Conservation (phyloP, 768 basidiomycete genomes). For the Steccherinum ochraceum region DNA sequence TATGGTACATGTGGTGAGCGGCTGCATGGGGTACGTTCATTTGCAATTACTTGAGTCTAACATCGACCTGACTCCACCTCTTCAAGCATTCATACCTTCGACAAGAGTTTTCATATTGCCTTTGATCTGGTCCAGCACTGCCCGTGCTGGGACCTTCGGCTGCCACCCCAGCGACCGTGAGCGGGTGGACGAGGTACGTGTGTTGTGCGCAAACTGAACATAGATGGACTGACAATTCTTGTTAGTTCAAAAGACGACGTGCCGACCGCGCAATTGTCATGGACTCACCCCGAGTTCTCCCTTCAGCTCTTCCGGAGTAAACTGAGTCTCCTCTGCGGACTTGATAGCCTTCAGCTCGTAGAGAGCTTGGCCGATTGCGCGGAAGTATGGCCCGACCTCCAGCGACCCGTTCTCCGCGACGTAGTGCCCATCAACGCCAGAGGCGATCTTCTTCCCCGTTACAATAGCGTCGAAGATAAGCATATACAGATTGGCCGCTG, state of each 20-base stretch:
- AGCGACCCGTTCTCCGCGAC: constrained; percentile 21
- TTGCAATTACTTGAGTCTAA: no score
- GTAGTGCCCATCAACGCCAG: no score
- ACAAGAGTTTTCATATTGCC: no score
- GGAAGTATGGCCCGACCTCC: constrained; percentile 20
- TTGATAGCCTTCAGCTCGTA: constrained; percentile 14
- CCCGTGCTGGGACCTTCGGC: no score
- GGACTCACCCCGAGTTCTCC: background rate
- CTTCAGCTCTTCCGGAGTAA: constrained; percentile 31
- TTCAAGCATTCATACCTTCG: no score
- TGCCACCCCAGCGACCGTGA: background rate
- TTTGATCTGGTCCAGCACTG: no score
- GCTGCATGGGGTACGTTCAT: no score
- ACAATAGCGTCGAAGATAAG: constrained; percentile 31
- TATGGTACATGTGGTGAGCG: no score
- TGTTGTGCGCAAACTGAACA: background rate
- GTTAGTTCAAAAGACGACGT: background rate
- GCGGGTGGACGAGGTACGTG: constrained; percentile 1
- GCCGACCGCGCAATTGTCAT: background rate
- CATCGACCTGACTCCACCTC: no score
- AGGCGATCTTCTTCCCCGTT: constrained; percentile 21
- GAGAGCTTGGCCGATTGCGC: constrained; percentile 25
- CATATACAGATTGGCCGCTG: constrained; percentile 34
- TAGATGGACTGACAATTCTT: background rate
- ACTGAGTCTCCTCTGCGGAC: constrained; percentile 31